A percentile compares a stretch with the other conserved stretches of the same genome.
Evolutionary conservation across 345 rosid genomes (phyloP).

Genomic region (Laguncularia racemosa): DNA sequence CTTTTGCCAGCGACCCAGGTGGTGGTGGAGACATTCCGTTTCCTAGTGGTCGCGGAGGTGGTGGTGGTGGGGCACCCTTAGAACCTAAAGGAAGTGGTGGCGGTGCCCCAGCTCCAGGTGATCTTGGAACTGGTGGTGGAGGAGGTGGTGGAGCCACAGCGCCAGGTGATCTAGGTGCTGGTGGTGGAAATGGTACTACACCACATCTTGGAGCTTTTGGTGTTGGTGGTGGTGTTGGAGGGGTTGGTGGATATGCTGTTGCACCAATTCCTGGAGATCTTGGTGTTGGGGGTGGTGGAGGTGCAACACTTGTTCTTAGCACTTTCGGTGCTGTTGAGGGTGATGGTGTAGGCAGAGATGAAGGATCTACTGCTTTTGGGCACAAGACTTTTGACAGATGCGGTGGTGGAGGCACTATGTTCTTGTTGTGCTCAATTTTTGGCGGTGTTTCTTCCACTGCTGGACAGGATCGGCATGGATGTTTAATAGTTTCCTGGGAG

Average conservation of each 20-base stretch:
- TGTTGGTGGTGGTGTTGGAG: slow-evolving; percentile 9
- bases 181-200: slow-evolving; percentile 12
- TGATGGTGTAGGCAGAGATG: background rate
- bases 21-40: slow-evolving; percentile 23
- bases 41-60: slow-evolving; percentile 19
- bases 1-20: slow-evolving; percentile 26
- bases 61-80: slow-evolving; percentile 40
- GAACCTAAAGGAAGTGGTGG: slow-evolving; percentile 14
- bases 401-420: no score
- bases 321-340: background rate
- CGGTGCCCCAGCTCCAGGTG: slow-evolving; percentile 1
- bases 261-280: background rate
- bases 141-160: slow-evolving; percentile 6
- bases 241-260: slow-evolving; percentile 3
- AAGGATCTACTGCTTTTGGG: background rate
- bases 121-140: slow-evolving; percentile 3
- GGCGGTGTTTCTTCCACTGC: no score
- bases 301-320: background rate
- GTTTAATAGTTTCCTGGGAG: no score
- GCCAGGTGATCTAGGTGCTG: slow-evolving; percentile 2
- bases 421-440: no score
- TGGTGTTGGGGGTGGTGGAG: slow-evolving; percentile 5
- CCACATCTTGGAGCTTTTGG: background rate
- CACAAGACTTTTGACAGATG: no score
- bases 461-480: no score